These are phyloP conservation scores for Excoecaria agallocha DNA, from an alignment of 345 rosid genomes.

Conservation along the genomic window DNA sequence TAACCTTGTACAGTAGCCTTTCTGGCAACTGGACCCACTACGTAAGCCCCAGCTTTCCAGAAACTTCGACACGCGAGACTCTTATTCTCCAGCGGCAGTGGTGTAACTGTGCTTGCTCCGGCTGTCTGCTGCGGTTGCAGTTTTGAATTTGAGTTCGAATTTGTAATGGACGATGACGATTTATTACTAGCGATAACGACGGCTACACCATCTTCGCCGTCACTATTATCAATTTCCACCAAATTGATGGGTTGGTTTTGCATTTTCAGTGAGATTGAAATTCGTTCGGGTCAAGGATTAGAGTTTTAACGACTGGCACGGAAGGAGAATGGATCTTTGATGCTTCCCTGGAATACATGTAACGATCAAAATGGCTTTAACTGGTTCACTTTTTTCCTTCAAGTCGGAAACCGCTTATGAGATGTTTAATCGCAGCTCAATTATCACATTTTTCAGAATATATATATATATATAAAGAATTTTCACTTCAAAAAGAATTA, in stretches of 20 bases:
- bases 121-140: constrained; percentile 18
- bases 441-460: no score
- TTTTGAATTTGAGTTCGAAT: neutral
- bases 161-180: neutral
- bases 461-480: no score
- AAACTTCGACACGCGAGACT: constrained; percentile 60
- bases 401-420: no score
- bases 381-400: no score
- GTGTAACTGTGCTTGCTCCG: neutral
- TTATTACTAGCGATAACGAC: neutral
- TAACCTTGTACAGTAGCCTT: constrained; percentile 29
- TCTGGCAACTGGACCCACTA: constrained; percentile 24
- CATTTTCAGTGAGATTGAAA: neutral
- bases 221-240: constrained; percentile 43
- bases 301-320: neutral
- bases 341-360: no score
- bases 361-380: no score
- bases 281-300: neutral
- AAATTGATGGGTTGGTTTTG: constrained; percentile 21
- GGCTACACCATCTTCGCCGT: constrained; percentile 37
- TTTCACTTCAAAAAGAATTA: no score
- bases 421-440: no score
- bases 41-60: constrained; percentile 77
- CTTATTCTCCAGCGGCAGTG: constrained; percentile 25
- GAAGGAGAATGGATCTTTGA: no score